Evolutionary conservation across 2,329 filamentous ascomycete genomes (phyloP).

Genomic region (Nemania diffusa): DNA sequence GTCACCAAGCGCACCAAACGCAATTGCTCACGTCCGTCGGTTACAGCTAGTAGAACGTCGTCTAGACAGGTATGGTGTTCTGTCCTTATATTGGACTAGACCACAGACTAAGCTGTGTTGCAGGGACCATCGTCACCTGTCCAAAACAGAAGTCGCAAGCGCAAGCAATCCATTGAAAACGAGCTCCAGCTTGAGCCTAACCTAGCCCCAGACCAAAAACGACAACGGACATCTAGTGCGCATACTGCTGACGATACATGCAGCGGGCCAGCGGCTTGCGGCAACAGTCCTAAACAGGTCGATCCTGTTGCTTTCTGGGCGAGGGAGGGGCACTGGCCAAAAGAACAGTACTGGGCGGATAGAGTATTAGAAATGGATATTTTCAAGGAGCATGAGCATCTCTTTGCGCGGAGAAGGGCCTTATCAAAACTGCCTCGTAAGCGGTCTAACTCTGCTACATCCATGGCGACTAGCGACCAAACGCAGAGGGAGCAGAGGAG

Average conservation of each 20-base stretch:
- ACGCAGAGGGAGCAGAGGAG: neutral
- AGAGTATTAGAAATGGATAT: neutral
- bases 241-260: neutral
- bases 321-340: neutral
- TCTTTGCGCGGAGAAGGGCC: neutral
- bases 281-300: neutral
- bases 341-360: neutral
- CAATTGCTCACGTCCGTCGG: neutral
- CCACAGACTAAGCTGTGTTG: neutral
- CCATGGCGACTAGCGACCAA: neutral
- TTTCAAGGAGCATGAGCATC: neutral
- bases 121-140: neutral
- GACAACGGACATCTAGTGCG: neutral
- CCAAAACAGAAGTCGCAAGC: neutral
- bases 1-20: neutral
- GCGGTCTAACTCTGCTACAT: neutral
- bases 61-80: neutral
- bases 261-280: neutral
- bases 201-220: neutral
- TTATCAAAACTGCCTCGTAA: neutral
- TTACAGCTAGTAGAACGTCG: neutral
- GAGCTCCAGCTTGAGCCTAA: neutral
- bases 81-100: neutral
- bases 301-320: neutral
- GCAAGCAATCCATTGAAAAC: neutral